Conservation (phyloP, 164 flowering plant species). For the Cinnamomum micranthum region DNA sequence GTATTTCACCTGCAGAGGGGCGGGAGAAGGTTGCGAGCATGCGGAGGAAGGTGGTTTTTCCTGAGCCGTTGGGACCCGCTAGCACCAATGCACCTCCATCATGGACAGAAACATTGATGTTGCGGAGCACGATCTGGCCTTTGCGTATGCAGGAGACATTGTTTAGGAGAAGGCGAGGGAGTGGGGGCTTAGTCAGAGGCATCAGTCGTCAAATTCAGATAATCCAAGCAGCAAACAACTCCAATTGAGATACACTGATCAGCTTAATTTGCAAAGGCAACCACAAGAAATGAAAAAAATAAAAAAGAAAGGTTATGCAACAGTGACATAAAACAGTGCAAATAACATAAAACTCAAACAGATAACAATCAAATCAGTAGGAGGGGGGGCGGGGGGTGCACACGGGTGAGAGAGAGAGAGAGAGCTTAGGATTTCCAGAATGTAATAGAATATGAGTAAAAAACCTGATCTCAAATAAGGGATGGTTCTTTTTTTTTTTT, state of each 20-base stretch:
- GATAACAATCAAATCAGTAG: no score
- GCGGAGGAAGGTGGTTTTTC: constrained; percentile 80
- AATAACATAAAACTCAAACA: no score
- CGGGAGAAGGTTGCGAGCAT: constrained; percentile 83
- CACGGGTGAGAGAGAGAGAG: no score
- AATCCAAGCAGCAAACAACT: neutral
- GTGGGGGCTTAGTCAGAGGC: constrained; percentile 59
- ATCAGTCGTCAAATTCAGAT: constrained; percentile 18
- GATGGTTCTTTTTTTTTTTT: no score
- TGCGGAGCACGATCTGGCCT: constrained; percentile 70
- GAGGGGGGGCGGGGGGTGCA: no score
- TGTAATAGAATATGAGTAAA: no score
- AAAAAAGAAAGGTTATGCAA: no score
- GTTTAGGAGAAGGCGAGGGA: constrained; percentile 71
- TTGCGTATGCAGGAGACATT: constrained; percentile 93
- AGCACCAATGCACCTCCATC: constrained; percentile 87
- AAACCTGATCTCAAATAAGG: no score
- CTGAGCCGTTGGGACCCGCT: constrained; percentile 80
- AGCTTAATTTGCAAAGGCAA: neutral
- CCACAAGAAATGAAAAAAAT: no score
- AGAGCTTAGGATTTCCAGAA: no score
- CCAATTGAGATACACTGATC: neutral
- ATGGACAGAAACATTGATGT: constrained; percentile 70
- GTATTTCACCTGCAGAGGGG: constrained; percentile 86
- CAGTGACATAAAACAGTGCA: no score